Evolutionary conservation across 257 asterid genomes (phyloP).

Genomic region (Hygrophila difformis): DNA sequence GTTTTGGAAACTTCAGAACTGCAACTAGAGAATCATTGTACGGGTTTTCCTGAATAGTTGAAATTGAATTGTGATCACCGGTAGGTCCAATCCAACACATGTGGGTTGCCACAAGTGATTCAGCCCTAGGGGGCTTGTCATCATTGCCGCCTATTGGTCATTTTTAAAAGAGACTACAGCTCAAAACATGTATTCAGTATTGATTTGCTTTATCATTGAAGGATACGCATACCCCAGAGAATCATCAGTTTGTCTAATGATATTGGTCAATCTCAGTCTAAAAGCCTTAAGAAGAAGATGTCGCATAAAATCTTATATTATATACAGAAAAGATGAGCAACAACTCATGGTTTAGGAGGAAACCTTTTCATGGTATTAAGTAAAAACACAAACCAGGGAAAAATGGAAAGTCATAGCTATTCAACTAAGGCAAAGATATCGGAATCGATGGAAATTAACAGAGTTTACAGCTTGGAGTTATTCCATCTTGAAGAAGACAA

Average conservation of each 20-base stretch:
- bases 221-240: constrained; percentile 18
- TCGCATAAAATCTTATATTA: too few relatives aligned
- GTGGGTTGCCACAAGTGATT: constrained; percentile 30
- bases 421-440: neutral
- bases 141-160: constrained; percentile 35
- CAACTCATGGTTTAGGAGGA: neutral
- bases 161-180: constrained; percentile 21
- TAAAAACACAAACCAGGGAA: neutral
- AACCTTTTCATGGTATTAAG: too few relatives aligned
- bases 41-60: constrained; percentile 15
- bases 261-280: neutral
- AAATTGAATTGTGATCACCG: constrained; percentile 19
- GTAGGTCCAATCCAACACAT: constrained; percentile 54
- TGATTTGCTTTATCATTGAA: constrained; percentile 33
- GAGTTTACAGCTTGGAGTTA: neutral
- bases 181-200: constrained; percentile 17
- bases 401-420: neutral
- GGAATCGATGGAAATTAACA: too few relatives aligned
- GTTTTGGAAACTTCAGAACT: neutral
- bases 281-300: neutral
- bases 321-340: neutral
- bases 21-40: constrained; percentile 17
- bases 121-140: constrained; percentile 21
- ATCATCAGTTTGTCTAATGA: constrained; percentile 5
- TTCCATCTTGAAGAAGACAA: neutral